These are phyloP conservation scores for Cronartium quercuum DNA, from an alignment of 1,284 basidiomycete species.

Conservation along the genomic window DNA sequence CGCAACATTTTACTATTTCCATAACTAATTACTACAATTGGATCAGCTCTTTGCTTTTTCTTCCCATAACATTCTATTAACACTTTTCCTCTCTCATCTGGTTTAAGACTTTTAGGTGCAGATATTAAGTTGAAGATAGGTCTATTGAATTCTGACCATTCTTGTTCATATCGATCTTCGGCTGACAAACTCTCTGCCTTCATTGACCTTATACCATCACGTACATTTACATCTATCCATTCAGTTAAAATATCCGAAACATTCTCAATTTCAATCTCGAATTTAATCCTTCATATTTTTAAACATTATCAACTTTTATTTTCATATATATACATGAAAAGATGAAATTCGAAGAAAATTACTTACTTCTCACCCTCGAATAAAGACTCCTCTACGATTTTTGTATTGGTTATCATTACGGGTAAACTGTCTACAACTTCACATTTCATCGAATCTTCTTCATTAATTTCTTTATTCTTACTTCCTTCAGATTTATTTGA, in stretches of 20 bases:
- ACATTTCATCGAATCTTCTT: constrained; percentile 8
- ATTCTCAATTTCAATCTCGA: constrained; percentile 27
- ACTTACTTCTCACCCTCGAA: constrained; percentile 31
- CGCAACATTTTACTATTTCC: constrained; percentile 6
- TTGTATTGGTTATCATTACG: constrained; percentile 7
- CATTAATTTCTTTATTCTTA: constrained; percentile 12
- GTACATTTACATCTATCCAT: constrained; percentile 25
- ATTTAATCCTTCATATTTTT: constrained; percentile 2
- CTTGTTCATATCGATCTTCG: constrained; percentile 10
- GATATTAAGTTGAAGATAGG: constrained; percentile 7
- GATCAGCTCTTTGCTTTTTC: neutral
- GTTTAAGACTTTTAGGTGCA: neutral
- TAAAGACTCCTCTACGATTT: neutral
- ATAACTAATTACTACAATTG: neutral
- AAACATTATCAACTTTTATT: neutral
- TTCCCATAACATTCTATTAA: constrained; percentile 16
- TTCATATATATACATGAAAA: neutral
- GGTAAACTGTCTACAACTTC: constrained; percentile 18
- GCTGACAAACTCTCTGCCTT: neutral
- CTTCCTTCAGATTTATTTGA: no score
- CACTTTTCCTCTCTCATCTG: neutral
- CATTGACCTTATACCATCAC: constrained; percentile 7
- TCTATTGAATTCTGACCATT: constrained; percentile 12
- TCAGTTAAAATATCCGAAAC: constrained; percentile 7
- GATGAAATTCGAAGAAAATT: neutral